Conservation (phyloP, 148 eudicot species). For the Camellia japonica region DNA sequence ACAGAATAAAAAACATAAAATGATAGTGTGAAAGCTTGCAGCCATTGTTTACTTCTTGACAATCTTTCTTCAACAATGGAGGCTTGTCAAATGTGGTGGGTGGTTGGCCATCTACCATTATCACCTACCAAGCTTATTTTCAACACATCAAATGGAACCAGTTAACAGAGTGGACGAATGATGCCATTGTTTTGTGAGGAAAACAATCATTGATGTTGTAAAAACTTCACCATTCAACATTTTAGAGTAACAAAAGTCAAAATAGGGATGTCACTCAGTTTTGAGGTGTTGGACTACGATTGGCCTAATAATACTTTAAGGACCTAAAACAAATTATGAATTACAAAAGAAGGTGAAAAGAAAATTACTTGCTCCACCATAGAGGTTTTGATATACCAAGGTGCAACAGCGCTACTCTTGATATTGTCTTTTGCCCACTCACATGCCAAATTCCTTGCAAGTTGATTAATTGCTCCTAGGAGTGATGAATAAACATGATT, state of each 20-base stretch:
- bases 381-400: constrained; percentile 48
- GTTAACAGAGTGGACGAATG: background rate
- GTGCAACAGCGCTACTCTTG: constrained; percentile 55
- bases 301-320: background rate
- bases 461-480: constrained; percentile 76
- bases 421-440: constrained; percentile 77
- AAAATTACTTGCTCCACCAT: constrained; percentile 37
- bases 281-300: background rate
- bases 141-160: background rate
- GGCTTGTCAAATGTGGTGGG: too few relatives aligned
- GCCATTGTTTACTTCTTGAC: too few relatives aligned
- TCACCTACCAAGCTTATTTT: too few relatives aligned
- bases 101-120: too few relatives aligned
- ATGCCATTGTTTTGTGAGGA: background rate
- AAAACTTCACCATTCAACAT: background rate
- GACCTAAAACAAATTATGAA: background rate
- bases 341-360: background rate
- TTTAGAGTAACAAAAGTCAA: background rate
- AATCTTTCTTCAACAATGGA: too few relatives aligned
- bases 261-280: background rate
- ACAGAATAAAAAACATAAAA: too few relatives aligned
- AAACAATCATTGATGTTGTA: background rate
- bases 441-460: constrained; percentile 58
- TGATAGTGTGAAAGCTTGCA: too few relatives aligned
- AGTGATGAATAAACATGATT: background rate